Evolutionary conservation across 2,329 filamentous ascomycete genomes (phyloP).

Genomic region (Claviceps citrina): DNA sequence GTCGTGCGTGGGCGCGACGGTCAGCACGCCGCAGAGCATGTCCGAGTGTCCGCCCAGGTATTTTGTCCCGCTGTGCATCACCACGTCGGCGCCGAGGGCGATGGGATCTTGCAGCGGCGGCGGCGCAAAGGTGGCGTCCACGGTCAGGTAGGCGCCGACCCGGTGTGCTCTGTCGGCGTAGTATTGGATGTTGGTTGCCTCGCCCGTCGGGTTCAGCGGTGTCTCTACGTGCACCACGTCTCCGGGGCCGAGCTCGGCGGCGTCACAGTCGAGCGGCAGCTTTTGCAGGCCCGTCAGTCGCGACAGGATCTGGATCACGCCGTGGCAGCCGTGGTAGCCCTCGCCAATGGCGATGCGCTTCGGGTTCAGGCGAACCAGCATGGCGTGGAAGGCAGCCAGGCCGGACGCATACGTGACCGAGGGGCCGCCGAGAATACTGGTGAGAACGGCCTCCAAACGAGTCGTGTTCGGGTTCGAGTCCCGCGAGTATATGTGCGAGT

Average conservation of each 20-base stretch:
- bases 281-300: conserved; percentile 63
- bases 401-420: conserved; percentile 70
- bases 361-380: conserved; percentile 73
- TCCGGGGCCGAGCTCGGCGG: conserved; percentile 52
- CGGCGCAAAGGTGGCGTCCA: conserved; percentile 87
- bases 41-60: conserved; percentile 94
- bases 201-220: conserved; percentile 79
- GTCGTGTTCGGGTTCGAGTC: conserved; percentile 63
- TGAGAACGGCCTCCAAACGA: conserved; percentile 71
- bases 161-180: conserved; percentile 60
- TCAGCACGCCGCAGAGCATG: conserved; percentile 74
- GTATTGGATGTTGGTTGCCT: conserved; percentile 54
- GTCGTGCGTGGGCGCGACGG: conserved; percentile 37
- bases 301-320: conserved; percentile 57
- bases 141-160: conserved; percentile 59
- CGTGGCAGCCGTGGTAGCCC: conserved; percentile 90
- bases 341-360: conserved; percentile 65
- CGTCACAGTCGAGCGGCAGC: conserved; percentile 54
- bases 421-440: conserved; percentile 53
- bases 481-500: conserved; percentile 73
- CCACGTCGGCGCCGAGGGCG: conserved; percentile 59
- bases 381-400: conserved; percentile 73
- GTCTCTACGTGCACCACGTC: conserved; percentile 89
- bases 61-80: conserved; percentile 91
- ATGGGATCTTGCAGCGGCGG: conserved; percentile 84